Evolutionary conservation across 2,329 filamentous ascomycete genomes (phyloP).

Genomic region (Lasiodiplodia sp.): DNA sequence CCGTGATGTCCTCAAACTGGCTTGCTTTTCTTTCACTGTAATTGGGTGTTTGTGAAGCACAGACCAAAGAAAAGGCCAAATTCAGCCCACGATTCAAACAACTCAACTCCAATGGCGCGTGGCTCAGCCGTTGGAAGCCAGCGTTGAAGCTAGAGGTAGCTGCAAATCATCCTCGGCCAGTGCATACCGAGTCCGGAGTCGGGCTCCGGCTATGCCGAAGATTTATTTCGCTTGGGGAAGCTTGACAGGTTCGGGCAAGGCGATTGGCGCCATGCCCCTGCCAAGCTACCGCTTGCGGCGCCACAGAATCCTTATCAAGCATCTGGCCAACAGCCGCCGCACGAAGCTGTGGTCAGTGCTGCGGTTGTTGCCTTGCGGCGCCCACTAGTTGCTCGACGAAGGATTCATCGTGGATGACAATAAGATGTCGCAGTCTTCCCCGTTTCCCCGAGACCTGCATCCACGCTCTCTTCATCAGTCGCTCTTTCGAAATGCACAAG

Average conservation of each 20-base stretch:
- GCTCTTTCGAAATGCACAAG: conserved; percentile 17
- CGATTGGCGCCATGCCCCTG: neutral
- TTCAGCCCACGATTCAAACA: too few species aligned
- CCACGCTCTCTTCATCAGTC: neutral
- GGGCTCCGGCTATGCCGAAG: neutral
- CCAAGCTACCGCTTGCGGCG: conserved; percentile 2
- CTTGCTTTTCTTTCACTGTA: too few species aligned
- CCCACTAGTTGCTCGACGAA: neutral
- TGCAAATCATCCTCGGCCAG: neutral
- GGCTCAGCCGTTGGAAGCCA: neutral
- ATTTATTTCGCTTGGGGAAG: conserved; percentile 13
- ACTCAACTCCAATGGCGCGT: neutral
- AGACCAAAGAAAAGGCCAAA: too few species aligned
- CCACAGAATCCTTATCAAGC: conserved; percentile 5
- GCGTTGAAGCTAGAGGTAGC: too few species aligned
- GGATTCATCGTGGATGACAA: neutral
- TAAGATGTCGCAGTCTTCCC: neutral
- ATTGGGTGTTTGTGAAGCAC: too few species aligned
- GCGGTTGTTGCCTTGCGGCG: conserved; percentile 18
- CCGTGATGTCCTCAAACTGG: too few species aligned
- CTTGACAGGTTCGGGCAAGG: conserved; percentile 5
- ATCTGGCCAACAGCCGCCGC: conserved; percentile 15
- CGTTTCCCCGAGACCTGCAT: too few species aligned
- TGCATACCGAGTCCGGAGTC: neutral
- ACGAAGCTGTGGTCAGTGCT: conserved; percentile 6